phyloP scores from a whole-genome alignment of 169 alveolate genomes.

The Babesia bigemina region DNA sequence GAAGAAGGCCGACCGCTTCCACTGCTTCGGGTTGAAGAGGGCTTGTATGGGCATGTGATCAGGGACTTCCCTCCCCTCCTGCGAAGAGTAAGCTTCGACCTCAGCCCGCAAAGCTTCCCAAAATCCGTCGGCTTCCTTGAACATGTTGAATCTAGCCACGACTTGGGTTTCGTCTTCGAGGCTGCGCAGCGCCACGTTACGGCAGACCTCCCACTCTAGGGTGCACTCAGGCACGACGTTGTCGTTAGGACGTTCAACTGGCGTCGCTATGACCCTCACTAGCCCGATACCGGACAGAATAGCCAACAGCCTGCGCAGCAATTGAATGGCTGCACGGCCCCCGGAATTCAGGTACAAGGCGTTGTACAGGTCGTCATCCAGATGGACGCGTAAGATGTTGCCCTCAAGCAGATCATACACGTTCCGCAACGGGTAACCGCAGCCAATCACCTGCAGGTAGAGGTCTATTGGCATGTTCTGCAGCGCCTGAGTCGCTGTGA shows the following conservation, averaged over 20 bases:
- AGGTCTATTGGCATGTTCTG: constrained; percentile 47
- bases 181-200: constrained; percentile 19
- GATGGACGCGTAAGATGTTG: constrained; percentile 5
- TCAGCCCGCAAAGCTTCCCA: constrained; percentile 47
- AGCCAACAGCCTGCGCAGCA: constrained; percentile 26
- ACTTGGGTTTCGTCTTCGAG: constrained; percentile 1
- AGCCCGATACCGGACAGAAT: constrained; percentile 26
- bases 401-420: constrained; percentile 24
- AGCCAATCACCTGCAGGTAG: constrained; percentile 61
- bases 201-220: constrained; percentile 42
- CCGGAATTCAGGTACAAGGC: neutral
- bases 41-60: constrained; percentile 28
- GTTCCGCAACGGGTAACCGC: constrained; percentile 35
- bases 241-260: neutral
- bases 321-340: constrained; percentile 29
- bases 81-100: constrained; percentile 28
- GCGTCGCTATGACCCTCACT: neutral
- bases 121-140: neutral
- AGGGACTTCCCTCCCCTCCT: constrained; percentile 12
- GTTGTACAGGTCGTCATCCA: constrained; percentile 6
- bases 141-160: constrained; percentile 30
- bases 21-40: constrained; percentile 45
- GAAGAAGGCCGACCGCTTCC: constrained; percentile 37
- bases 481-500: constrained; percentile 32
- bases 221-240: neutral